Percentiles rank a stretch among this genome's conserved stretches.
These are phyloP conservation scores for Linderniella brevidens DNA, from an alignment of 257 asterid species.

Conservation along the genomic window DNA sequence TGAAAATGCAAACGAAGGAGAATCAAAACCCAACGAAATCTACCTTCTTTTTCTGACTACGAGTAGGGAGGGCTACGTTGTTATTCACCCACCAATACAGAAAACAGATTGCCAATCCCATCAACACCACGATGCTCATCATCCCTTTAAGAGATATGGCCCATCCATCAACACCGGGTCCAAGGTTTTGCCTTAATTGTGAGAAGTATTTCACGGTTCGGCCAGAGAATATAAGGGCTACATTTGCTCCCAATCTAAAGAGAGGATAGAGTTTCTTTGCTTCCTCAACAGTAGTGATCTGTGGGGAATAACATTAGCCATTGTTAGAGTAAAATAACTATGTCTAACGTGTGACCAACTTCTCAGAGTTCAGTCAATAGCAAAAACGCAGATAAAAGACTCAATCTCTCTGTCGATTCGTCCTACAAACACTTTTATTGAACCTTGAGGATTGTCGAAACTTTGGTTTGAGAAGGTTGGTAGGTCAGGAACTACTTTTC, in stretches of 20 bases:
- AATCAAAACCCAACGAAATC: neutral
- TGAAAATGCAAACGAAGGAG: too few species aligned
- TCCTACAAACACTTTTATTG: too few species aligned
- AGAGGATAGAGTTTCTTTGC: slow-evolving; percentile 94
- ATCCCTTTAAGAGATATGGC: slow-evolving; percentile 85
- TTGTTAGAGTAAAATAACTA: too few species aligned
- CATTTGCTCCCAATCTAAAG: slow-evolving; percentile 93
- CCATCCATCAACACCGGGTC: slow-evolving; percentile 99
- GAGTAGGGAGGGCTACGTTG: slow-evolving; percentile 62
- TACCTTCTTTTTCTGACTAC: slow-evolving; percentile 94
- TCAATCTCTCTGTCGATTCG: too few species aligned
- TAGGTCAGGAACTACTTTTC: too few species aligned
- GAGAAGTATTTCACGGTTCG: slow-evolving; percentile 97
- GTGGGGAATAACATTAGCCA: slow-evolving; percentile 10
- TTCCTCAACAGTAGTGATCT: slow-evolving; percentile 88
- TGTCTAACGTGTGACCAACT: too few species aligned
- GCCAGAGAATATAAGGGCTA: slow-evolving; percentile 93
- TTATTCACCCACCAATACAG: slow-evolving; percentile 94
- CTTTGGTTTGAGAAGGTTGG: too few species aligned
- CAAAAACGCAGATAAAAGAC: too few species aligned
- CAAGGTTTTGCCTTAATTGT: slow-evolving; percentile 58
- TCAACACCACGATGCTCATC: slow-evolving; percentile 85
- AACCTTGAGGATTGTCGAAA: too few species aligned
- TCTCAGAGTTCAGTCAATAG: too few species aligned
- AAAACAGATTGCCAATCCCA: slow-evolving; percentile 69